Conservation (phyloP, 441 rosid species). For the Arabidopsis hybrid region DNA sequence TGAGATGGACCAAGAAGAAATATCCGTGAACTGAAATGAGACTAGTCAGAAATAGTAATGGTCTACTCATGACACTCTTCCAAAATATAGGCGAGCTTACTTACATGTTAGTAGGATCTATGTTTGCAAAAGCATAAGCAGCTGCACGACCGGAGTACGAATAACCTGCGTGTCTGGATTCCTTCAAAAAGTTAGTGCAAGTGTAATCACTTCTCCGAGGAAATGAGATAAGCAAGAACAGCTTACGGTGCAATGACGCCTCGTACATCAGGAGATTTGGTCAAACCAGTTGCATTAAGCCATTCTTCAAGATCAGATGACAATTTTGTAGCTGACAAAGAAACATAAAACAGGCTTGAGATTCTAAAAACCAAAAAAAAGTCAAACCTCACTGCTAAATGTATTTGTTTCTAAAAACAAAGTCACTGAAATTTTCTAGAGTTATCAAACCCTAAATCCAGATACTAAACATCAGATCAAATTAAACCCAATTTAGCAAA, state of each 20-base stretch:
- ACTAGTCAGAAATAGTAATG: not conserved
- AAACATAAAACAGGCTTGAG: not conserved
- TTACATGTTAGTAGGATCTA: conserved; percentile 86
- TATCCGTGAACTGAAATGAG: conserved; percentile 69
- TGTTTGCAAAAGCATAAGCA: conserved; percentile 94
- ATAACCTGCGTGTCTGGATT: conserved; percentile 87
- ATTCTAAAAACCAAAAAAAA: not conserved
- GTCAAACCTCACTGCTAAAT: conserved; percentile 4
- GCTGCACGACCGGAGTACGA: conserved; percentile 95
- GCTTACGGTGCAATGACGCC: conserved; percentile 97
- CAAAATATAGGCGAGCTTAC: not conserved
- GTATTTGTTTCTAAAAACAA: conserved; percentile 4
- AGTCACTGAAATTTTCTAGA: not conserved
- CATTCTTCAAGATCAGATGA: conserved; percentile 83
- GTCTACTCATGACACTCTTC: not conserved
- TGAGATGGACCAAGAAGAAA: conserved; percentile 98
- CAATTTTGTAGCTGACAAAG: conserved; percentile 65
- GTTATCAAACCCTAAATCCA: not conserved
- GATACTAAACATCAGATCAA: too few species aligned
- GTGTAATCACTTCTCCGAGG: not conserved
- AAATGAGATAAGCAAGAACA: conserved; percentile 19
- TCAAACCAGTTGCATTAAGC: conserved; percentile 68
- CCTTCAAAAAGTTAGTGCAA: not conserved
- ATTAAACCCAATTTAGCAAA: not conserved
- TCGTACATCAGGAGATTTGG: conserved; percentile 82